phyloP scores from a whole-genome alignment of 305 asterid species.

The Caryopteris hybrid region DNA sequence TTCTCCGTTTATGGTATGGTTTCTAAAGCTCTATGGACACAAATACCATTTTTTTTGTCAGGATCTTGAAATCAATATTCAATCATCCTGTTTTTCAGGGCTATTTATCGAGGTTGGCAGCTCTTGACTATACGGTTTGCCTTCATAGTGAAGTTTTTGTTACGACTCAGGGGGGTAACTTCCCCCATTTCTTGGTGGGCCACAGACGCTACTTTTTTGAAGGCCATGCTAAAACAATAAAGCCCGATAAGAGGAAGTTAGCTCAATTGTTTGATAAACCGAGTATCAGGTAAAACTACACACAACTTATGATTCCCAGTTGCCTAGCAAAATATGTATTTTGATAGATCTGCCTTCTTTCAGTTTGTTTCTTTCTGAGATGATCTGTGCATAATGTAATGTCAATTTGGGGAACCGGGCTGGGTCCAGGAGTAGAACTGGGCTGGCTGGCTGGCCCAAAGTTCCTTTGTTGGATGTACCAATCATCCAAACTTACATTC shows the following conservation, averaged over 20 bases:
- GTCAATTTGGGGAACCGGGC: neutral
- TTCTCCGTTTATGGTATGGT: constrained; percentile 70
- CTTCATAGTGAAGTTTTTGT: constrained; percentile 91
- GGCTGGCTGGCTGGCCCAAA: too few relatives aligned
- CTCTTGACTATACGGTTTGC: constrained; percentile 96
- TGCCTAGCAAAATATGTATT: neutral
- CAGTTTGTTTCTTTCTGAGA: neutral
- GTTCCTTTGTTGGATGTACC: too few relatives aligned
- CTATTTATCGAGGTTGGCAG: constrained; percentile 89
- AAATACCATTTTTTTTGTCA: neutral
- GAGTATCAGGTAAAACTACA: constrained; percentile 53
- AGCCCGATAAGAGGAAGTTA: constrained; percentile 89
- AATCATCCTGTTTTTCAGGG: constrained; percentile 48
- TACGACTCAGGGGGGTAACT: constrained; percentile 97
- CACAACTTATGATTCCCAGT: neutral
- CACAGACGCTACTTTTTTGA: constrained; percentile 83
- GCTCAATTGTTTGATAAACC: constrained; percentile 77
- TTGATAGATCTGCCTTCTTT: neutral
- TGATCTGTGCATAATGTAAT: too few relatives aligned
- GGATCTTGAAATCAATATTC: neutral
- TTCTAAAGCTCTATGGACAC: neutral
- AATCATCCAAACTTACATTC: too few relatives aligned
- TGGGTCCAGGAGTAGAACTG: neutral
- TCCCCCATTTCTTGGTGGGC: constrained; percentile 96
- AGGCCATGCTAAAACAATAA: constrained; percentile 86